These are phyloP conservation scores for Onygenales sp. DNA, from an alignment of 2,329 filamentous ascomycete species.

Conservation along the genomic window DNA sequence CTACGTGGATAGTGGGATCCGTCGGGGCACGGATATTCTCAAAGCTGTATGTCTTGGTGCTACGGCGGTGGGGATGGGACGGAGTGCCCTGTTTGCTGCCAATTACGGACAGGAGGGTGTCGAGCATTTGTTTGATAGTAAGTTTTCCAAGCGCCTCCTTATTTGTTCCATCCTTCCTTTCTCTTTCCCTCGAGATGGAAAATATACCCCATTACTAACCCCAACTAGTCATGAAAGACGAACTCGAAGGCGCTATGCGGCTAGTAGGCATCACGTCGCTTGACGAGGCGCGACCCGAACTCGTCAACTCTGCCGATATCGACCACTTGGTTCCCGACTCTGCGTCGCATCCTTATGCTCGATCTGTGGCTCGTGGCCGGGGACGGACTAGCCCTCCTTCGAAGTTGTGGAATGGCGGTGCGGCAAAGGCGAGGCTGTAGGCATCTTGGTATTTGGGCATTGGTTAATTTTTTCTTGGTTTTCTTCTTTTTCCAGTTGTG, in stretches of 20 bases:
- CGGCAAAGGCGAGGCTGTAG: conserved; percentile 6
- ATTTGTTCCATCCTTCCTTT: not conserved
- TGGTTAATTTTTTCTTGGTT: not conserved
- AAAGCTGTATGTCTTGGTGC: conserved; percentile 47
- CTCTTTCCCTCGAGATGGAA: not conserved
- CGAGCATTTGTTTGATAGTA: conserved; percentile 47
- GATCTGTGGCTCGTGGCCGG: conserved; percentile 23
- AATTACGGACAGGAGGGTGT: conserved; percentile 47
- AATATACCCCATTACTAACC: not conserved
- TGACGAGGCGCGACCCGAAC: conserved; percentile 33
- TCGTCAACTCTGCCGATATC: conserved; percentile 41
- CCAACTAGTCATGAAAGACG: conserved; percentile 34
- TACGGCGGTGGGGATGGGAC: conserved; percentile 45
- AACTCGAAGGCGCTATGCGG: conserved; percentile 41
- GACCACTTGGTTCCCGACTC: conserved; percentile 39
- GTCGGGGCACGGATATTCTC: conserved; percentile 45
- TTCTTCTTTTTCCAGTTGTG: not conserved
- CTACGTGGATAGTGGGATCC: conserved; percentile 46
- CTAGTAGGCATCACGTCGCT: conserved; percentile 38
- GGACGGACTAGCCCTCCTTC: conserved; percentile 5
- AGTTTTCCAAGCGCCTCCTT: conserved; percentile 18
- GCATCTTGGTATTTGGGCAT: not conserved
- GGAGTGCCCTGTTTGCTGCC: conserved; percentile 44
- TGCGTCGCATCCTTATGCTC: conserved; percentile 34
- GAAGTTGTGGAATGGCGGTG: conserved; percentile 18